phyloP scores from a whole-genome alignment of 352 stramenopile species.

The Phytopythium chamaehyphon region DNA sequence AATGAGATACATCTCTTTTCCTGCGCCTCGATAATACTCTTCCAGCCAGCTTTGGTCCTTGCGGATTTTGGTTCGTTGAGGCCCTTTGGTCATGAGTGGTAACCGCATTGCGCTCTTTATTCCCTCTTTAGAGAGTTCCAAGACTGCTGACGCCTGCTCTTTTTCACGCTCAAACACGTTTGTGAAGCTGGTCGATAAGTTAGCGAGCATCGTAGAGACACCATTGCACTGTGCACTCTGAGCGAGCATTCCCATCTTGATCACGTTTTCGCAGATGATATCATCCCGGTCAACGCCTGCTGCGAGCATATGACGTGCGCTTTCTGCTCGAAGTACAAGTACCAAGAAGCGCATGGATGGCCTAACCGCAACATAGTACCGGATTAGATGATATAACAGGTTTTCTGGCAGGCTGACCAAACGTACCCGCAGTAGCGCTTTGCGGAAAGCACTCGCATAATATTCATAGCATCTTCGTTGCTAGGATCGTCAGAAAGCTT shows the following conservation, averaged over 20 bases:
- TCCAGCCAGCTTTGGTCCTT: constrained; percentile 40
- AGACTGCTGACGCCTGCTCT: too few species aligned
- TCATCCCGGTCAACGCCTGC: constrained; percentile 72
- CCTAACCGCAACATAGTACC: constrained; percentile 11
- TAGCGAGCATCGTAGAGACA: constrained; percentile 82
- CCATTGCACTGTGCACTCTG: constrained; percentile 72
- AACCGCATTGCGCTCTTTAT: too few species aligned
- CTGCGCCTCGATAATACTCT: constrained; percentile 75
- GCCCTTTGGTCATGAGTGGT: background rate
- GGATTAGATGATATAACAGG: background rate
- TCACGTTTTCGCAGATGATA: constrained; percentile 85
- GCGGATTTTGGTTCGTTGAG: constrained; percentile 2
- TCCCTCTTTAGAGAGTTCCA: background rate
- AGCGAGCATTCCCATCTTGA: constrained; percentile 86
- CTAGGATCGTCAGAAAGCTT: constrained; percentile 68
- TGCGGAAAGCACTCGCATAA: constrained; percentile 73
- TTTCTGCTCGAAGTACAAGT: constrained; percentile 75
- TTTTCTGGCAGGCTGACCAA: background rate
- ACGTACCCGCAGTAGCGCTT: constrained; percentile 71
- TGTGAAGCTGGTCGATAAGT: constrained; percentile 76
- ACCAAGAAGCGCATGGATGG: constrained; percentile 61
- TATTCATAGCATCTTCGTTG: constrained; percentile 81
- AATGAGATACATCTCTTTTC: constrained; percentile 86
- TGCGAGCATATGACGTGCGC: constrained; percentile 71
- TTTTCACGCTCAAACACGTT: constrained; percentile 9